Conservation (phyloP, 2,329 filamentous ascomycete species). For the Colletotrichum truncatum region DNA sequence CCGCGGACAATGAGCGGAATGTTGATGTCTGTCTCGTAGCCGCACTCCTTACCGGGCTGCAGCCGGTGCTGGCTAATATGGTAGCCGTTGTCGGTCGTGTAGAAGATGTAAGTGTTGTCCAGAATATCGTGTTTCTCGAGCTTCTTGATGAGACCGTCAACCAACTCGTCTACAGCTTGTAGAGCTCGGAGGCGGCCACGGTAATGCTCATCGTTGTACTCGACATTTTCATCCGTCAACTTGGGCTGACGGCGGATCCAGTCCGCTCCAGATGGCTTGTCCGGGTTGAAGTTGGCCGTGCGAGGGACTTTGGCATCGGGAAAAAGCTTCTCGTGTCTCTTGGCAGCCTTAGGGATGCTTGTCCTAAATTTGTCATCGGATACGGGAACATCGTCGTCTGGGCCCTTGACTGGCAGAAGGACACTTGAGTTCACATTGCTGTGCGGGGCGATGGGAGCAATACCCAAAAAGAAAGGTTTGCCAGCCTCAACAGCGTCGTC, state of each 20-base stretch:
- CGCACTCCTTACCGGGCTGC: constrained; percentile 60
- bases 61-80: constrained; percentile 63
- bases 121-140: constrained; percentile 43
- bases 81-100: constrained; percentile 62
- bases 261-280: constrained; percentile 47
- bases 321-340: constrained; percentile 70
- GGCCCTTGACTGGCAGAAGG: constrained; percentile 65
- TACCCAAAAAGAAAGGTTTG: constrained; percentile 64
- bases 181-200: constrained; percentile 51
- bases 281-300: constrained; percentile 73
- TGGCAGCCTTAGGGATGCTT: constrained; percentile 44
- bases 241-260: constrained; percentile 53
- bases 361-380: constrained; percentile 56
- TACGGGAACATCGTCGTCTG: constrained; percentile 59
- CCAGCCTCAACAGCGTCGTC: constrained; percentile 65
- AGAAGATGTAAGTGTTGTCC: constrained; percentile 60
- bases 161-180: constrained; percentile 56
- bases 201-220: constrained; percentile 49
- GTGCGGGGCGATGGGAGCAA: constrained; percentile 56
- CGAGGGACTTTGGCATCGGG: constrained; percentile 66
- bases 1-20: constrained; percentile 61
- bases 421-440: constrained; percentile 38
- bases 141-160: constrained; percentile 47
- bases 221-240: constrained; percentile 40
- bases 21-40: constrained; percentile 61